Conservation (phyloP, 2,329 filamentous ascomycete species). For the Venturia carpophila region DNA sequence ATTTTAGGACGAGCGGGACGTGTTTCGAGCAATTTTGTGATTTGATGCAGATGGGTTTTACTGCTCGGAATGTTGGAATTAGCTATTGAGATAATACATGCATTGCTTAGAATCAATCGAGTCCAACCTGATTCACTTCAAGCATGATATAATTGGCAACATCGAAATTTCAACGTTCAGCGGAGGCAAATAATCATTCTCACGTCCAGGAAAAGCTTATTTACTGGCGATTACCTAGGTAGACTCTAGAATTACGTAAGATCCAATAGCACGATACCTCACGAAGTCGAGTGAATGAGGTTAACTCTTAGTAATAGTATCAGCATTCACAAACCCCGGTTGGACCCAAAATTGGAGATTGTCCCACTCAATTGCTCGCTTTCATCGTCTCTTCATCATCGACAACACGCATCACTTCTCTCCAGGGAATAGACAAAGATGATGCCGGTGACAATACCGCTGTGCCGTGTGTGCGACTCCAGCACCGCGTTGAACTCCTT, state of each 20-base stretch:
- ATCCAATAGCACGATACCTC: too few species aligned
- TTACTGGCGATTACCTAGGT: too few species aligned
- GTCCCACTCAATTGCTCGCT: background rate
- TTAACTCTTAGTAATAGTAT: background rate
- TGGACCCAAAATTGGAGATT: background rate
- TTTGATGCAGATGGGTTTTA: background rate
- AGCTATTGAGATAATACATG: background rate
- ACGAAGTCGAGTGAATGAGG: too few species aligned
- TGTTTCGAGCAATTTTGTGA: background rate
- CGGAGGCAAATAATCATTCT: background rate
- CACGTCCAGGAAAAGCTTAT: too few species aligned
- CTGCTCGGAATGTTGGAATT: background rate
- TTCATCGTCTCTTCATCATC: background rate
- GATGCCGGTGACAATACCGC: background rate
- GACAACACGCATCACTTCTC: background rate
- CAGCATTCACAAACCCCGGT: background rate
- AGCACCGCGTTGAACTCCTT: slow-evolving; percentile 10
- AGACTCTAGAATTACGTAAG: too few species aligned
- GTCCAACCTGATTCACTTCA: background rate
- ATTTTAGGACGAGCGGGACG: background rate
- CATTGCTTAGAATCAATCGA: background rate
- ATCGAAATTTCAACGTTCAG: background rate
- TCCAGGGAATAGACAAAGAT: background rate
- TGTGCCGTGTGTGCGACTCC: background rate
- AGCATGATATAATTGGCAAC: background rate